Conservation (phyloP, 495 filamentous ascomycete species). For the Poronia punctata region DNA sequence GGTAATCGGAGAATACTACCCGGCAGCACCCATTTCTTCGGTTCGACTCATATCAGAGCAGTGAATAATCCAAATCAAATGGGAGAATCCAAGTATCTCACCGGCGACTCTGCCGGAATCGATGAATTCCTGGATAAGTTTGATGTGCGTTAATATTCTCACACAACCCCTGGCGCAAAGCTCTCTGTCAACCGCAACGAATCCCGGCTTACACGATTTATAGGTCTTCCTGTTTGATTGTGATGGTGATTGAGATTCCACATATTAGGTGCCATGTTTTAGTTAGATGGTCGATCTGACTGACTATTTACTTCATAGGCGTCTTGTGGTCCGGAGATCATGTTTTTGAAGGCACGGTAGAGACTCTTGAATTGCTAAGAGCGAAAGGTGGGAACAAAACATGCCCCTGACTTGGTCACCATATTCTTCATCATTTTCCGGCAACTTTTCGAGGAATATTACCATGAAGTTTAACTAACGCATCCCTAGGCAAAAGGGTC, state of each 20-base stretch:
- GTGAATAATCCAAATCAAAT: constrained; percentile 12
- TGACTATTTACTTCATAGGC: constrained; percentile 48
- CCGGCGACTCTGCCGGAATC: constrained; percentile 67
- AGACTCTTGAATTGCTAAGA: constrained; percentile 75
- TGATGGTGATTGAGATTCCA: constrained; percentile 63
- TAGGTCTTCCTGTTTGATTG: constrained; percentile 95
- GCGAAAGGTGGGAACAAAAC: constrained; percentile 54
- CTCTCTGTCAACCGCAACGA: constrained; percentile 5
- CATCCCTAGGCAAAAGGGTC: constrained; percentile 66
- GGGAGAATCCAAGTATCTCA: constrained; percentile 62
- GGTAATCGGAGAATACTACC: no score
- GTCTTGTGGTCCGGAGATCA: constrained; percentile 95
- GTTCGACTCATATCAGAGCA: no score
- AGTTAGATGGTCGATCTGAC: background rate
- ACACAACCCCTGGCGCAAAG: constrained; percentile 1
- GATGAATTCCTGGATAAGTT: constrained; percentile 80
- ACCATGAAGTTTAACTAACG: constrained; percentile 9
- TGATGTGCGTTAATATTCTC: constrained; percentile 59
- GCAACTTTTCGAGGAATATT: background rate
- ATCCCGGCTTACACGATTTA: no score
- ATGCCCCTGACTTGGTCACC: background rate
- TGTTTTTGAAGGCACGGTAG: constrained; percentile 71
- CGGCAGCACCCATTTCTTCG: no score
- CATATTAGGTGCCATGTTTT: no score
- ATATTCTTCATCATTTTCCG: constrained; percentile 1